phyloP scores from a whole-genome alignment of 345 rosid genomes.

The Tarenaya hassleriana region DNA sequence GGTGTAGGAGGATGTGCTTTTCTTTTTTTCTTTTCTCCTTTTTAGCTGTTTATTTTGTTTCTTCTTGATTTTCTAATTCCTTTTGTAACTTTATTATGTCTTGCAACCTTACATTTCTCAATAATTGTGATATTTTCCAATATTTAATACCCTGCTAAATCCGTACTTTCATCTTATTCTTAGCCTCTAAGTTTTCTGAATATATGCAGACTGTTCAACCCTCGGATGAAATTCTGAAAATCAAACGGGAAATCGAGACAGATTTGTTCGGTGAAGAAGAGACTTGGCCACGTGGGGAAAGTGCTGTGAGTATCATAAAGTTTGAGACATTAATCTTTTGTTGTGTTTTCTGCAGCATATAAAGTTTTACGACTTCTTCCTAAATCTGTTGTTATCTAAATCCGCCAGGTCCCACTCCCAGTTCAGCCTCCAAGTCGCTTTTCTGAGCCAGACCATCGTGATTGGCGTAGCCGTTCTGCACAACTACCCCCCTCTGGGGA shows the following conservation, averaged over 20 bases:
- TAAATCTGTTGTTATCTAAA: conserved; percentile 10
- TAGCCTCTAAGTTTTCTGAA: conserved; percentile 2
- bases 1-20: no score
- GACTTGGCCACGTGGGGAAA: conserved; percentile 56
- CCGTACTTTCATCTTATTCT: conserved; percentile 4
- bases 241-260: conserved; percentile 53
- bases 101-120: no score
- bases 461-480: conserved; percentile 62
- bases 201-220: conserved; percentile 34
- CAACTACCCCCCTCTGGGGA: conserved; percentile 42
- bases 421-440: conserved; percentile 24
- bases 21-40: neutral
- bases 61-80: no score
- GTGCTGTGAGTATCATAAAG: conserved; percentile 38
- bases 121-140: no score
- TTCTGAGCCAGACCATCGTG: conserved; percentile 66
- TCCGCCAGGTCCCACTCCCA: conserved; percentile 18
- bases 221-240: conserved; percentile 55
- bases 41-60: no score
- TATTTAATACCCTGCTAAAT: no score
- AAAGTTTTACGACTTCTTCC: conserved; percentile 12
- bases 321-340: conserved; percentile 9
- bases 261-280: conserved; percentile 60
- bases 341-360: conserved; percentile 8
- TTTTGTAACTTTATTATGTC: no score